Base-by-base conservation (phyloP, 1,139 yeast genomes). In the Yamadazyma atlantica region DNA sequence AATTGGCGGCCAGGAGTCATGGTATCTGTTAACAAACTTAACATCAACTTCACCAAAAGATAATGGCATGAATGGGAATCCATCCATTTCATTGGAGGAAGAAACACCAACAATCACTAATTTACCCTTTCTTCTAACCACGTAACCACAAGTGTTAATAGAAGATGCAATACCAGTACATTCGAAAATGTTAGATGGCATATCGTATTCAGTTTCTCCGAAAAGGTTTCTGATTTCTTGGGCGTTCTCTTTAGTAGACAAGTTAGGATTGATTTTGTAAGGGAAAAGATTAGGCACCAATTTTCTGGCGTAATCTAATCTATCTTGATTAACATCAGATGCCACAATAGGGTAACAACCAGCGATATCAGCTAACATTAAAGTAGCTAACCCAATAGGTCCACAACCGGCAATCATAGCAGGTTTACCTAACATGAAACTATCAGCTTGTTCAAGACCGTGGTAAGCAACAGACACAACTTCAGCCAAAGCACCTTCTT, bases 381-480 rank as follows among this genome's bases (percentile, higher is more conserved):
- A 94, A 35, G 83, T 70, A 42, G 88, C 69, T 36, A 89, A 65
- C 30, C 97, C 97, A 45, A 89, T 90, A n/a, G 97, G 96, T 7
- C 97, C 97, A 27, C 96, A 96, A 36, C 97, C 97, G 48, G 86
- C 84, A 10, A 89, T 84, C 37, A 82, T 80, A 19, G 82, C 85
- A 10, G 77, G 73, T 44, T 86, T 94, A 44, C 94, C 95, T 46
- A 85, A 78, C 29, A 67, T 73, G 40, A 85, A 69, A 18, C 74
- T 73, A 11, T 83, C 86, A 13, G 53, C 53, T 34, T 49, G 42
- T 36, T 49, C 53, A 30, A 49, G 43, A 10, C 64, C 65, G 40
- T 62, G 67, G 32, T 55, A 61, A 9, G 60, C 67, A 30, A 61
- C 66, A 22, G 63, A 55, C 28, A 60, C 47, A 11, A 63, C 65